Conservation (phyloP, 2,329 filamentous ascomycete genomes). For the Pseudopyricularia cyperi region DNA sequence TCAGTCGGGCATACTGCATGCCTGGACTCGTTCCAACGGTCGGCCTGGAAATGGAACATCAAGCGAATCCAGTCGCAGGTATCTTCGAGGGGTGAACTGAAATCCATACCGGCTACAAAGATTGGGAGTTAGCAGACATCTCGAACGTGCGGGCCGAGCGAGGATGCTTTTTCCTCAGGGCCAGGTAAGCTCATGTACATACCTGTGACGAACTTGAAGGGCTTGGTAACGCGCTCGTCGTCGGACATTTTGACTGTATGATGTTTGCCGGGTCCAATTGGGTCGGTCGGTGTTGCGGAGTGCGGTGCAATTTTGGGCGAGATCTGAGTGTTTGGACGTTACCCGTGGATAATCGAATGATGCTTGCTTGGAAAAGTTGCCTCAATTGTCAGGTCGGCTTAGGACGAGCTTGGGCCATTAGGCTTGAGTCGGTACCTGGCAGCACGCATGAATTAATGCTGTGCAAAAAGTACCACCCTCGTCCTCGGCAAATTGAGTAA, state of each 20-base stretch:
- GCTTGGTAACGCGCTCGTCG: constrained; percentile 83
- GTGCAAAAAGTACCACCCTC: neutral
- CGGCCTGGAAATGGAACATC: neutral
- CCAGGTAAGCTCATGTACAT: constrained; percentile 8
- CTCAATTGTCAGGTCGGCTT: neutral
- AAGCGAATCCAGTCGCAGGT: neutral
- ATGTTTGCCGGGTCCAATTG: constrained; percentile 11
- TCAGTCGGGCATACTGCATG: neutral
- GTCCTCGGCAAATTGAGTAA: neutral
- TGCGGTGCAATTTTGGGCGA: neutral
- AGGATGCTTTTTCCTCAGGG: constrained; percentile 10
- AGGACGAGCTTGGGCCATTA: neutral
- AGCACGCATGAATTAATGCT: neutral
- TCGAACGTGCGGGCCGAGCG: constrained; percentile 12
- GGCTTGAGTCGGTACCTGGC: neutral
- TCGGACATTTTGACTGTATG: constrained; percentile 69
- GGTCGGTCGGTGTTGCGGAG: constrained; percentile 9
- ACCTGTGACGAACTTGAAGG: constrained; percentile 99
- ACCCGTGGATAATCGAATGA: neutral
- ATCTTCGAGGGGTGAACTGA: neutral
- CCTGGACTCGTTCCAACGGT: neutral
- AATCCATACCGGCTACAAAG: constrained; percentile 27
- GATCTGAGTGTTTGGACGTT: neutral
- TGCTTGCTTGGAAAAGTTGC: neutral
- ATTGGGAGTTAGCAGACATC: constrained; percentile 23